Conservation (phyloP, 768 basidiomycete genomes). For the Stropharia rugosoannulata region DNA sequence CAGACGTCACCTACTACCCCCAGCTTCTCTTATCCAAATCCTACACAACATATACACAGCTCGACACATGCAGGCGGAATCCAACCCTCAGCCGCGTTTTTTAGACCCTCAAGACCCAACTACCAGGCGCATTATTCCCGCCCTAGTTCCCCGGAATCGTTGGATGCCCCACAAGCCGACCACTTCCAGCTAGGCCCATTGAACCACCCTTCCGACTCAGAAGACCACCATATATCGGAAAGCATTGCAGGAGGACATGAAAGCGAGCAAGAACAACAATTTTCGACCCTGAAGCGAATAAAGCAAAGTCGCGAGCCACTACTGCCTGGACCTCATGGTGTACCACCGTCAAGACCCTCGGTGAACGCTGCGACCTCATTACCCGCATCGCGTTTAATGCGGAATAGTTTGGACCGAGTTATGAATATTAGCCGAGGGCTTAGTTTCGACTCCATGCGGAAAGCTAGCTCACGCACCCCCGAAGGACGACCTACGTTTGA, state of each 20-base stretch:
- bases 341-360: slow-evolving; percentile 23
- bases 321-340: slow-evolving; percentile 46
- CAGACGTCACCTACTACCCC: slow-evolving; percentile 17
- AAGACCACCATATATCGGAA: slow-evolving; percentile 27
- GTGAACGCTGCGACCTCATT: slow-evolving; percentile 21
- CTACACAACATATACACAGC: slow-evolving; percentile 23
- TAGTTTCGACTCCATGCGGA: slow-evolving; percentile 50
- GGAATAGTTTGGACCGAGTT: slow-evolving; percentile 62
- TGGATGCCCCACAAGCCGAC: slow-evolving; percentile 15
- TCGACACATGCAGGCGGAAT: slow-evolving; percentile 73
- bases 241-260: slow-evolving; percentile 21
- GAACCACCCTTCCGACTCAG: slow-evolving; percentile 37
- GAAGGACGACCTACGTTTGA: slow-evolving; percentile 27
- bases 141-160: slow-evolving; percentile 21
- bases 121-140: slow-evolving; percentile 43
- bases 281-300: slow-evolving; percentile 35
- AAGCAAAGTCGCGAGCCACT: slow-evolving; percentile 77
- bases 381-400: slow-evolving; percentile 39
- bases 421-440: slow-evolving; percentile 50
- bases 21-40: slow-evolving; percentile 12
- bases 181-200: slow-evolving; percentile 39
- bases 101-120: slow-evolving; percentile 64
- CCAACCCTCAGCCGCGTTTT: slow-evolving; percentile 78
- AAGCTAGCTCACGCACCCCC: slow-evolving; percentile 22
- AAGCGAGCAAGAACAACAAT: slow-evolving; percentile 25